Evolutionary conservation across 352 stramenopile species (phyloP).

Genomic region (Phytophthora cryptogea): DNA sequence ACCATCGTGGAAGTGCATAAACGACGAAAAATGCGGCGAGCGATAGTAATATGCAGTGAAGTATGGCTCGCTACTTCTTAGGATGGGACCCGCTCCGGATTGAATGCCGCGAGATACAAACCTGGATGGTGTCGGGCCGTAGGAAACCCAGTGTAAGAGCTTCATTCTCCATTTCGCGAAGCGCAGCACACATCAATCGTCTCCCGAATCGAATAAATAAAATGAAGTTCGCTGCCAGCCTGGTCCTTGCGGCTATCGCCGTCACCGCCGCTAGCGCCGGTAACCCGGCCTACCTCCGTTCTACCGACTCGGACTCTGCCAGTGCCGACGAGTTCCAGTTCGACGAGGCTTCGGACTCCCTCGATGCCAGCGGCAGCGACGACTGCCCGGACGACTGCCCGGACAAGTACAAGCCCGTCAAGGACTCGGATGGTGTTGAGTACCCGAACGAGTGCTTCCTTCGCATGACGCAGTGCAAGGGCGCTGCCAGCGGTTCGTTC

Average conservation of each 20-base stretch:
- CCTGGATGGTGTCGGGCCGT: slow-evolving; percentile 21
- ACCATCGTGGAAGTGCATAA: slow-evolving; percentile 19
- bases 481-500: slow-evolving; percentile 1
- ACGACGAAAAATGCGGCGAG: slow-evolving; percentile 20
- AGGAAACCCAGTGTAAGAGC: neutral
- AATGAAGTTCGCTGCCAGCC: slow-evolving; percentile 31
- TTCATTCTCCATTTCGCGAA: slow-evolving; percentile 39
- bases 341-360: slow-evolving; percentile 4
- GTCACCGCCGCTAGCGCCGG: slow-evolving; percentile 21
- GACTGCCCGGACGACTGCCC: slow-evolving; percentile 29
- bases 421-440: slow-evolving; percentile 24
- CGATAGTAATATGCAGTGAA: slow-evolving; percentile 25
- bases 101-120: slow-evolving; percentile 23
- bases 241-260: slow-evolving; percentile 31
- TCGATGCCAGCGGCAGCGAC: slow-evolving; percentile 11
- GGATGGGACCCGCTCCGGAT: slow-evolving; percentile 33
- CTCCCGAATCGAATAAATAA: slow-evolving; percentile 19
- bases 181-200: slow-evolving; percentile 7
- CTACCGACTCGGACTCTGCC: slow-evolving; percentile 3
- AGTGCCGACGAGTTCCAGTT: slow-evolving; percentile 20
- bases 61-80: slow-evolving; percentile 16
- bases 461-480: slow-evolving; percentile 30
- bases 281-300: slow-evolving; percentile 21
- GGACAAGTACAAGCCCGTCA: slow-evolving; percentile 36
- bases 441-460: slow-evolving; percentile 41